Conservation (phyloP, 1,139 yeast species). For the Yamadazyma songkhlaensis region DNA sequence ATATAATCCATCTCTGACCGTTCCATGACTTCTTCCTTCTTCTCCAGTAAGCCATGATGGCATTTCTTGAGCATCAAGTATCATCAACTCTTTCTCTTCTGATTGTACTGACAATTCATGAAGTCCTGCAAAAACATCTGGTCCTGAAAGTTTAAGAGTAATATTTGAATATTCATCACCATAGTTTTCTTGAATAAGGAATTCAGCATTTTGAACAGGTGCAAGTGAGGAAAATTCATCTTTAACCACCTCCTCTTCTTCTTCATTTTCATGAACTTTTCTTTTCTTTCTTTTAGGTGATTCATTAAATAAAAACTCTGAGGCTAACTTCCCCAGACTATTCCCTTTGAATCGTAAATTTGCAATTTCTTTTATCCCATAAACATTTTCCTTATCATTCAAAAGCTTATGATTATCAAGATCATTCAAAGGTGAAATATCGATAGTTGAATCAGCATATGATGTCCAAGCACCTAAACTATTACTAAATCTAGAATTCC, state of each 20-base stretch:
- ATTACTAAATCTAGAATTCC: constrained; percentile 56
- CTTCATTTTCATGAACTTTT: constrained; percentile 17
- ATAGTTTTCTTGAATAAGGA: constrained; percentile 24
- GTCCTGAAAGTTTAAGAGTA: constrained; percentile 56
- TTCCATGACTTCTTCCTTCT: constrained; percentile 53
- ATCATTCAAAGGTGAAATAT: constrained; percentile 56
- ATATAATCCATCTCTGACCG: constrained; percentile 43
- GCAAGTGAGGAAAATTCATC: constrained; percentile 48
- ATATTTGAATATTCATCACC: constrained; percentile 25
- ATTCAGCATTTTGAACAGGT: constrained; percentile 54
- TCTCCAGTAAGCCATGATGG: constrained; percentile 87
- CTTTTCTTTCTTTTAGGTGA: constrained; percentile 13
- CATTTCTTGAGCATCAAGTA: constrained; percentile 50
- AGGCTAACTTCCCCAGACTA: constrained; percentile 26
- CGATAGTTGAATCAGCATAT: constrained; percentile 65
- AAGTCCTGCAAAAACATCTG: constrained; percentile 79
- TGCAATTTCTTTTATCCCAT: constrained; percentile 33
- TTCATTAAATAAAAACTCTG: constrained; percentile 37
- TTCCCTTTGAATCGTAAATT: constrained; percentile 59
- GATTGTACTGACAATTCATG: constrained; percentile 60
- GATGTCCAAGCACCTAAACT: constrained; percentile 69
- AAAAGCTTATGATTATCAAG: constrained; percentile 28
- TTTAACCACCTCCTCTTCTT: constrained; percentile 19
- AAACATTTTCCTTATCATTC: constrained; percentile 6
- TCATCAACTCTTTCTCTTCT: constrained; percentile 28